A percentile compares a stretch with the other conserved stretches of the same genome.
Conservation (phyloP, 2,329 filamentous ascomycete genomes). For the Cadophora sp. region DNA sequence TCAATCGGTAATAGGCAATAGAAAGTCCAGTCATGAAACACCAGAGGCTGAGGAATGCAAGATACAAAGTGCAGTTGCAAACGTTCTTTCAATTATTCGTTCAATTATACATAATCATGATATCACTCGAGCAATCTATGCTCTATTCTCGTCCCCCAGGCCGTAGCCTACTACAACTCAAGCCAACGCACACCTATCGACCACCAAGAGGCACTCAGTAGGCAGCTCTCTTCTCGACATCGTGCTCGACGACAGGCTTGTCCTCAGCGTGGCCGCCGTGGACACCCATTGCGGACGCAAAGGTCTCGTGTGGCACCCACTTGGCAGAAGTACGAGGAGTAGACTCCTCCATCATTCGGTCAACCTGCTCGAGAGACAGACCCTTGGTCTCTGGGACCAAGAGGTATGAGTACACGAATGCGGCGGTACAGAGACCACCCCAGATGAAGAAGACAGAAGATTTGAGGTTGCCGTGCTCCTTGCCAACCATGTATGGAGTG, state of each 20-base stretch:
- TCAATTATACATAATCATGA: constrained; percentile 16
- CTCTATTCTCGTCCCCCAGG: background rate
- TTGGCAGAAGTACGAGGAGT: constrained; percentile 48
- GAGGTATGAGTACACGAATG: constrained; percentile 62
- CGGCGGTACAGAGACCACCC: constrained; percentile 63
- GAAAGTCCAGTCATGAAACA: no score
- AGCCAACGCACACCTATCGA: background rate
- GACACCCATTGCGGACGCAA: constrained; percentile 36
- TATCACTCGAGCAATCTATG: constrained; percentile 10
- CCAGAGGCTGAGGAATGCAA: background rate
- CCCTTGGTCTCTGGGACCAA: constrained; percentile 78
- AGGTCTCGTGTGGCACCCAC: constrained; percentile 43
- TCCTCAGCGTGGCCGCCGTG: background rate
- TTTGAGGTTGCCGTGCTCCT: constrained; percentile 55
- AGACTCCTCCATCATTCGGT: constrained; percentile 64
- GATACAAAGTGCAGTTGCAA: background rate
- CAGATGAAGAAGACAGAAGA: constrained; percentile 60
- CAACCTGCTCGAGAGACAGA: constrained; percentile 75
- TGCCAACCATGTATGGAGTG: constrained; percentile 73
- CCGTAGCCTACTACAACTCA: background rate
- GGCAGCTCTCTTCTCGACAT: constrained; percentile 17
- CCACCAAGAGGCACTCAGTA: background rate
- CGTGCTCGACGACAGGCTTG: constrained; percentile 18
- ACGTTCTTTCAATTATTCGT: constrained; percentile 4
- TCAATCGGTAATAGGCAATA: no score